phyloP scores from a whole-genome alignment of 2,329 filamentous ascomycete genomes.

The Bisporella sp. region DNA sequence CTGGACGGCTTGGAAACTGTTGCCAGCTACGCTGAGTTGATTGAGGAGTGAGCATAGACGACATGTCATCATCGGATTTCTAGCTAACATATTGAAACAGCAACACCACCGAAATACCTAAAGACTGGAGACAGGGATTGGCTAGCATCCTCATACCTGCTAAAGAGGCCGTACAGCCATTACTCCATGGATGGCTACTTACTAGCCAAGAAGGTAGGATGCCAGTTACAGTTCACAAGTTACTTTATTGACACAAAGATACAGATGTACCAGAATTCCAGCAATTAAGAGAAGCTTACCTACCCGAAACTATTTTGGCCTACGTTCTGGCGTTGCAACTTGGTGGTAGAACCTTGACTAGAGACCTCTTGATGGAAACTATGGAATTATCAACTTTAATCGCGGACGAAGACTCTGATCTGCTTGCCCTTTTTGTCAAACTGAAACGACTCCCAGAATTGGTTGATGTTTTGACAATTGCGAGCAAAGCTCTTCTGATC shows the following conservation, averaged over 20 bases:
- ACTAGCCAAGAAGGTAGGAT: slow-evolving; percentile 18
- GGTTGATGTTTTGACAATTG: slow-evolving; percentile 61
- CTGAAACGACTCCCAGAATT: slow-evolving; percentile 67
- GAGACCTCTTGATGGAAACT: slow-evolving; percentile 71
- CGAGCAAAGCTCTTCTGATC: slow-evolving; percentile 31
- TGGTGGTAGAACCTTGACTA: slow-evolving; percentile 65
- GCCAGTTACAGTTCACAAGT: neutral
- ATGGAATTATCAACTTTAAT: slow-evolving; percentile 79
- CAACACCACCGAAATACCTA: slow-evolving; percentile 22
- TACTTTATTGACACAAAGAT: slow-evolving; percentile 11
- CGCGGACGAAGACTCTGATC: slow-evolving; percentile 61
- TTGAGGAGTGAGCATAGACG: slow-evolving; percentile 16
- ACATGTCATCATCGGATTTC: neutral
- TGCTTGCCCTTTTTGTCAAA: slow-evolving; percentile 57
- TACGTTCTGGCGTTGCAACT: slow-evolving; percentile 78
- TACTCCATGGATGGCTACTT: slow-evolving; percentile 59
- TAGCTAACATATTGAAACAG: slow-evolving; percentile 4
- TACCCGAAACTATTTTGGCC: slow-evolving; percentile 79
- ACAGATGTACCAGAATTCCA: slow-evolving; percentile 46
- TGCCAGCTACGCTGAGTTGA: slow-evolving; percentile 22
- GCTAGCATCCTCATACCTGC: slow-evolving; percentile 45
- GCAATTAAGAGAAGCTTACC: slow-evolving; percentile 65
- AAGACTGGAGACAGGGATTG: slow-evolving; percentile 48
- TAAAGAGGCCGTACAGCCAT: slow-evolving; percentile 49
- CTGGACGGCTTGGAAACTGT: slow-evolving; percentile 65